phyloP scores from a whole-genome alignment of 2,329 filamentous ascomycete genomes.

The Aschersonia sp. region DNA sequence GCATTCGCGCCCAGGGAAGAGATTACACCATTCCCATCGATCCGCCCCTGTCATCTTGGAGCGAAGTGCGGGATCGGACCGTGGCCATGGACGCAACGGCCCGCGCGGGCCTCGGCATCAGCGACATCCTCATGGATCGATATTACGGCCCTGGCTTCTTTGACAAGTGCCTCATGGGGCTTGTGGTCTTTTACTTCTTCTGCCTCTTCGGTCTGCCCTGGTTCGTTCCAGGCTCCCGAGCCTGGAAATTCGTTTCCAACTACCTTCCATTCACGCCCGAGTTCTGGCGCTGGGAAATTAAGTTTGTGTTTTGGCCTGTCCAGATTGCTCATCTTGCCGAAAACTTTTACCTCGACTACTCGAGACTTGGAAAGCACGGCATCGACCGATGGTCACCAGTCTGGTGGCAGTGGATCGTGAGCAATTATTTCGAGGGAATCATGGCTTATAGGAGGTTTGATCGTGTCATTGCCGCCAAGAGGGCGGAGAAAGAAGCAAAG shows the following conservation, averaged over 20 bases:
- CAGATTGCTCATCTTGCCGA: constrained; percentile 49
- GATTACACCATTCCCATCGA: constrained; percentile 44
- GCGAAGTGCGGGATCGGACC: constrained; percentile 54
- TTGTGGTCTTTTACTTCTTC: constrained; percentile 39
- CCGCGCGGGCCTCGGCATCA: constrained; percentile 43
- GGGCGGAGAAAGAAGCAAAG: constrained; percentile 22
- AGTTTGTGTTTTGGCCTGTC: constrained; percentile 45
- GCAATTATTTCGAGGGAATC: constrained; percentile 39
- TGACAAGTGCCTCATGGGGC: constrained; percentile 37
- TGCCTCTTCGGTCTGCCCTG: constrained; percentile 31
- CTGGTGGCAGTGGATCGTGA: constrained; percentile 41
- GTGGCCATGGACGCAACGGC: constrained; percentile 53
- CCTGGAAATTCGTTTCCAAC: constrained; percentile 33
- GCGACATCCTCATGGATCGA: constrained; percentile 25
- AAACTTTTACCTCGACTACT: constrained; percentile 33
- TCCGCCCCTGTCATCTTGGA: constrained; percentile 54
- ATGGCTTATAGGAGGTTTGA: constrained; percentile 37
- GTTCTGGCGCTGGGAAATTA: constrained; percentile 44
- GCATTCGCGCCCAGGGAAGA: constrained; percentile 36
- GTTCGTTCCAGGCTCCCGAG: constrained; percentile 34
- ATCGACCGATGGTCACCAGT: constrained; percentile 27
- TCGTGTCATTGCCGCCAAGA: constrained; percentile 27
- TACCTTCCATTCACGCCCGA: constrained; percentile 42
- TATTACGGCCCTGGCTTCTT: constrained; percentile 26
- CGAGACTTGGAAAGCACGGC: constrained; percentile 29